Base-by-base conservation (phyloP, 2,329 filamentous ascomycete species). In the Claviceps pazoutovae region DNA sequence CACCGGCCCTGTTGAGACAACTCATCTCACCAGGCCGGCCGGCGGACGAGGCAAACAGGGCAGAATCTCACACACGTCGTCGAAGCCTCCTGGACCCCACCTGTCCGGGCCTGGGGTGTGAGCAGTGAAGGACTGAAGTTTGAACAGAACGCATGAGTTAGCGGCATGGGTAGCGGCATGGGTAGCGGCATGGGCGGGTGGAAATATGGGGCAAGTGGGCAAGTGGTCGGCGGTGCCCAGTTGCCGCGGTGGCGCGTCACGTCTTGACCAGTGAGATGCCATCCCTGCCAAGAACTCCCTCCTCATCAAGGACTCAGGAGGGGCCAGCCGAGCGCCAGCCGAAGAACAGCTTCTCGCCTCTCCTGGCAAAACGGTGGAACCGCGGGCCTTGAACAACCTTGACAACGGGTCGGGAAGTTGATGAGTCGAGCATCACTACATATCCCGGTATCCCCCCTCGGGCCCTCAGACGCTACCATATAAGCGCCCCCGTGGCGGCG, bases 221-320 rank as follows among this genome's bases (percentile, higher is more conserved):
- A 51, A 17, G 42, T 42, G 21, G 45, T 23, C 49, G 23, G 45
- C 16, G 46, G 42, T 42, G 53, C 51, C 21, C 45, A 50, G 48
- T 53, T 50, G 49, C 55, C 50, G 53, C 51, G 43, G 52, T 50
- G 53, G 54, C 54, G 55, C 50, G 51, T 50, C 53, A 51, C 50
- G 48, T 17, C 39, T 17, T 41, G 51, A 46, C 55, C 54, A 54
- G 39, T 56, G 48, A 51, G 50, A 52, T 44, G 48, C 23, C 54
- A 49, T 52, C 55, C 51, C 52, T 53, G 43, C 45, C 52, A 50
- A 41, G 41, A 43, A 26, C 50, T 47, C 52, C 51, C 46, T 21
- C 23, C 23, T 30, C 23, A 26, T 45, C 30, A 34, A 34, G 9
- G 26, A 30, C 26, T 30, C 26, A 30, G 26, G 30, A 34, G 30